Percentiles rank a stretch among this genome's conserved stretches.
phyloP scores from a whole-genome alignment of 2,329 filamentous ascomycete genomes.

The Trichophyton verrucosum region DNA sequence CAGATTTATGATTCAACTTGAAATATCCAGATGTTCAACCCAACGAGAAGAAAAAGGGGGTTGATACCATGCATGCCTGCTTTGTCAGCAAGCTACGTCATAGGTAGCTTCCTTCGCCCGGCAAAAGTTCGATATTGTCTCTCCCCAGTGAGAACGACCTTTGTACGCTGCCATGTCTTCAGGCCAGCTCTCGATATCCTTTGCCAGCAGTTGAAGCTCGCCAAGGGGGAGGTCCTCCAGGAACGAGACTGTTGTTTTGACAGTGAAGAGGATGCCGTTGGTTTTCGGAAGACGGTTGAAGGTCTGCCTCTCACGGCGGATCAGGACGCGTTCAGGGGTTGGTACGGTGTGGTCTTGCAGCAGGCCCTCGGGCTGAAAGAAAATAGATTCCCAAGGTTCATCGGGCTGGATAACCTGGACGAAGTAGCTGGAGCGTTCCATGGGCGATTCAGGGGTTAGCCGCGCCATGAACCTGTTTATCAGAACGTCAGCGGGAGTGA shows the following conservation, averaged over 20 bases:
- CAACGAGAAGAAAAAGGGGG: not conserved
- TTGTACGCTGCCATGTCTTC: conserved; percentile 35
- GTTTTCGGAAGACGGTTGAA: conserved; percentile 36
- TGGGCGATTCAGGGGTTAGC: conserved; percentile 31
- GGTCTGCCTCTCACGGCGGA: conserved; percentile 40
- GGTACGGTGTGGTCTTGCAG: conserved; percentile 29
- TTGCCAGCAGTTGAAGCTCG: conserved; percentile 32
- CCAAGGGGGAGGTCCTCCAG: conserved; percentile 30
- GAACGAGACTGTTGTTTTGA: conserved; percentile 36
- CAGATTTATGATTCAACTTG: not conserved
- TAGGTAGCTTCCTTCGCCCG: conserved; percentile 6
- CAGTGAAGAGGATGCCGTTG: conserved; percentile 38
- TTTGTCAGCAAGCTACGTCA: conserved; percentile 6
- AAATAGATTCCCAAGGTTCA: conserved; percentile 29
- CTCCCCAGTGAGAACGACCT: conserved; percentile 34
- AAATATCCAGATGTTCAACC: not conserved
- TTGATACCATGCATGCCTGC: not conserved
- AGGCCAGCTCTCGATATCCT: conserved; percentile 36
- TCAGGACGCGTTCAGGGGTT: conserved; percentile 30
- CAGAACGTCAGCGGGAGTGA: not conserved
- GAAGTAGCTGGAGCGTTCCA: conserved; percentile 41
- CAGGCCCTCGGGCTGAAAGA: conserved; percentile 34
- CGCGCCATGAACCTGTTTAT: conserved; percentile 35
- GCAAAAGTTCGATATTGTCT: conserved; percentile 27
- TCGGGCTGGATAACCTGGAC: conserved; percentile 35